Base-by-base conservation (phyloP, 2,329 filamentous ascomycete genomes). In the Zymoseptoria tritici region DNA sequence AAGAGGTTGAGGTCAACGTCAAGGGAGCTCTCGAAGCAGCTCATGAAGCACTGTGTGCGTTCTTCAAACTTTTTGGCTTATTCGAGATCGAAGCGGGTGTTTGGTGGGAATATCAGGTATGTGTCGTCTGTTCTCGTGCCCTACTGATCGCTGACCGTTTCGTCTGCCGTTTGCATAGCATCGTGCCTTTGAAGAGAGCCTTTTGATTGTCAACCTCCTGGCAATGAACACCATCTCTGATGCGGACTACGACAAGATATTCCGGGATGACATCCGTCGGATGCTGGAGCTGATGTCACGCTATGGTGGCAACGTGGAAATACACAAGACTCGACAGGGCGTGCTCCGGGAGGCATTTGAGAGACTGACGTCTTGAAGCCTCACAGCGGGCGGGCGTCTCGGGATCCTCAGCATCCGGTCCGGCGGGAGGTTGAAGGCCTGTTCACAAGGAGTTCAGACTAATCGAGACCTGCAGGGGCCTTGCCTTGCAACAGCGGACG, bases 51-150 rank as follows among this genome's bases (percentile, higher is more conserved):
- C 83, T 93, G 53, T 82, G 80, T 52, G 79, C 87, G 1, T 93
- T 91, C 71, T 91, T 92, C 72, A 79, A 91, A 59, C 79, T 91
- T 6, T 89, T 86, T 74, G 78, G 77, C 46, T 75, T 90, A 11
- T 85, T 91, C 62, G 84, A 87, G 65, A 78, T 79, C 16, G 89
- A 93, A 75, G 87, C 88, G 1, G 81, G 85, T 13, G 88, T 91
- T 0, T 92, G 89, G 89, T 93, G 89, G 89, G 88, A 90, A 0
- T 90, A 91, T 66, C 89, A 46, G 36, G 36, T 16, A 46, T 16
- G 36, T 16, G 11, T 46, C 36, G 5, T 16, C 13, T 16, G 16
- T 13, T 7, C 36, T 7, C 36, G 16, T n/a, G 36, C 13, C 11
- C 13, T 46, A 46, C 13, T 7, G 36, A 16, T 46, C 13, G 36